Percentiles rank a stretch among this genome's conserved stretches.
phyloP scores from a whole-genome alignment of 257 asterid genomes.

The Rhazya stricta region DNA sequence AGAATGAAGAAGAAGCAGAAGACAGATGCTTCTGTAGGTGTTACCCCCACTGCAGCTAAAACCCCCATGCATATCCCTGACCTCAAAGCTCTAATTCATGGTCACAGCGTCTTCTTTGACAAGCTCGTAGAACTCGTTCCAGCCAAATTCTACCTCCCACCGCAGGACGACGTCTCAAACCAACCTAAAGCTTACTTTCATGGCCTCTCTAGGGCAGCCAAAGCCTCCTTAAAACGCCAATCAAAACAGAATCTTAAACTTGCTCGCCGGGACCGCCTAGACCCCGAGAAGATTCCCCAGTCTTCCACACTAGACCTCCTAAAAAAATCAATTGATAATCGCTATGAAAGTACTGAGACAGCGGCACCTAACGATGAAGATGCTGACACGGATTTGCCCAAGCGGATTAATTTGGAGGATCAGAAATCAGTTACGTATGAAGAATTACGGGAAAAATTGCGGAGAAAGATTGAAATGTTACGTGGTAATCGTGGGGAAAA shows the following conservation, averaged over 20 bases:
- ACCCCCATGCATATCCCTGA: slow-evolving; percentile 14
- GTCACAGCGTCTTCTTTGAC: slow-evolving; percentile 55
- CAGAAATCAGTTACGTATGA: slow-evolving; percentile 58
- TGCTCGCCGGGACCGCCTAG: slow-evolving; percentile 78
- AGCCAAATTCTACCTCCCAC: slow-evolving; percentile 63
- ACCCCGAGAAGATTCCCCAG: slow-evolving; percentile 57
- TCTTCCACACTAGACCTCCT: slow-evolving; percentile 46
- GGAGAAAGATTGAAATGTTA: slow-evolving; percentile 54
- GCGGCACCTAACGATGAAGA: slow-evolving; percentile 6
- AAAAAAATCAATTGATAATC: slow-evolving; percentile 30
- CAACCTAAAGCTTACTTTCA: slow-evolving; percentile 71
- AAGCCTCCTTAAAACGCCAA: slow-evolving; percentile 64
- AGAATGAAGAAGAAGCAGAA: slow-evolving; percentile 27
- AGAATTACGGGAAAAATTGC: slow-evolving; percentile 54
- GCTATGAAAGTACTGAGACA: background rate
- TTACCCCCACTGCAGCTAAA: background rate
- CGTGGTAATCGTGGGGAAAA: slow-evolving; percentile 61
- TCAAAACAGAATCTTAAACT: slow-evolving; percentile 52
- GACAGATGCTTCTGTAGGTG: slow-evolving; percentile 10
- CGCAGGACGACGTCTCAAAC: slow-evolving; percentile 42
- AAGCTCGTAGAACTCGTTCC: slow-evolving; percentile 64
- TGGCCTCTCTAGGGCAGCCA: slow-evolving; percentile 76
- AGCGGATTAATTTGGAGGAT: slow-evolving; percentile 29
- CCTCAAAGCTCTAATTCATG: slow-evolving; percentile 38
- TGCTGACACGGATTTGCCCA: background rate